Conservation (phyloP, 2,329 filamentous ascomycete genomes). For the Purpureocillium lavendulum region DNA sequence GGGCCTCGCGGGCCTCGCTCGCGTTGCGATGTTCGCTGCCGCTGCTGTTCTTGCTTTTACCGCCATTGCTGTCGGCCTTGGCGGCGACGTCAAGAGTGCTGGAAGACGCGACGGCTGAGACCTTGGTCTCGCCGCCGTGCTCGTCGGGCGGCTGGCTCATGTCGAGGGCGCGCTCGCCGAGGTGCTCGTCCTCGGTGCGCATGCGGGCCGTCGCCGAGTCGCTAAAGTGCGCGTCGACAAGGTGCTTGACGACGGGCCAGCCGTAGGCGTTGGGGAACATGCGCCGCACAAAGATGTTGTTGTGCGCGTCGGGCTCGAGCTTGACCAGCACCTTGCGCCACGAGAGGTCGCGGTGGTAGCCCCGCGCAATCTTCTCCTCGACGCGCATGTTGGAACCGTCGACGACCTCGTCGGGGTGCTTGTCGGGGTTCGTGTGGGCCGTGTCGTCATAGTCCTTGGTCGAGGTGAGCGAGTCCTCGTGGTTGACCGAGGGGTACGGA, state of each 20-base stretch:
- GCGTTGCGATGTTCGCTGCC: no score
- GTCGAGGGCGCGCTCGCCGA: constrained; percentile 60
- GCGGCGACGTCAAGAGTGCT: constrained; percentile 14
- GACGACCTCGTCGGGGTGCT: constrained; percentile 27
- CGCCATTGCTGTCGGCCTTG: constrained; percentile 13
- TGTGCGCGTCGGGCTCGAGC: constrained; percentile 93
- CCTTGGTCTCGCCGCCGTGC: constrained; percentile 58
- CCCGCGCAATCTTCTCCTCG: constrained; percentile 94
- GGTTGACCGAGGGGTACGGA: constrained; percentile 23
- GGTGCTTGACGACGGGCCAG: constrained; percentile 92
- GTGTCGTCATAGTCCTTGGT: constrained; percentile 45
- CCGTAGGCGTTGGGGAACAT: constrained; percentile 97
- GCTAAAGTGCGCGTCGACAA: constrained; percentile 90
- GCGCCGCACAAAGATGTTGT: constrained; percentile 93
- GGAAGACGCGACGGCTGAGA: constrained; percentile 4
- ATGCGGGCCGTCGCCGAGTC: constrained; percentile 55
- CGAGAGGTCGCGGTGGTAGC: constrained; percentile 82
- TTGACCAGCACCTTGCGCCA: constrained; percentile 97
- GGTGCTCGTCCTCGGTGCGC: constrained; percentile 58
- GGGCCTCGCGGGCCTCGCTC: constrained; percentile 25
- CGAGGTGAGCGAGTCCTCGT: constrained; percentile 35
- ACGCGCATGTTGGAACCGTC: constrained; percentile 72
- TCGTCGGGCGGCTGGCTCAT: constrained; percentile 46
- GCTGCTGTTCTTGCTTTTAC: no score
- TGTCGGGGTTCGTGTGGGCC: constrained; percentile 35